These are phyloP conservation scores for Lactuca sativa DNA, from an alignment of 129 eudicot genomes.

Conservation along the genomic window DNA sequence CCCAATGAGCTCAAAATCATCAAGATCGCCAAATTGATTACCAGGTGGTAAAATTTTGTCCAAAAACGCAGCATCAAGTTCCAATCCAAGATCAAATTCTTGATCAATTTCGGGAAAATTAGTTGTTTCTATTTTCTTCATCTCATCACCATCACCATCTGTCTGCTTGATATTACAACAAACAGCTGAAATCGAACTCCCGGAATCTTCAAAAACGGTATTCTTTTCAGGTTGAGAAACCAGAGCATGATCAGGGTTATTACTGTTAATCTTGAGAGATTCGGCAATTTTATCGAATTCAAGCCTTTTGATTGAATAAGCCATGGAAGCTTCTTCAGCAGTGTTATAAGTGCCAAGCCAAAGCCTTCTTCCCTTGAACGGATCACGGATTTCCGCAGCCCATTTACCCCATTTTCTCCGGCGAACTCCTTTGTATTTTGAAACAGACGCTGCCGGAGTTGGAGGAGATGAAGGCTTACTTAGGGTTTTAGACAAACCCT, in stretches of 20 bases:
- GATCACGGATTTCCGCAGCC: slow-evolving; percentile 72
- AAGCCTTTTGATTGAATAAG: slow-evolving; percentile 36
- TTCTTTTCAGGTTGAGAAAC: slow-evolving; percentile 8
- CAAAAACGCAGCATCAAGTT: slow-evolving; percentile 25
- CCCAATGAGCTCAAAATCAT: slow-evolving; percentile 43
- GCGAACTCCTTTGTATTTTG: slow-evolving; percentile 51
- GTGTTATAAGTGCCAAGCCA: slow-evolving; percentile 62
- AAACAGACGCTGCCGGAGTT: neutral
- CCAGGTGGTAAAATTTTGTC: slow-evolving; percentile 29
- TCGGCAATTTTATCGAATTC: slow-evolving; percentile 37
- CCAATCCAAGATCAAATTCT: slow-evolving; percentile 38
- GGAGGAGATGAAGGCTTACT: neutral
- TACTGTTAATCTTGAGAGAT: slow-evolving; percentile 20
- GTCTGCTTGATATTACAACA: neutral
- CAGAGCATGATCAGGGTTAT: neutral
- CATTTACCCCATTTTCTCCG: slow-evolving; percentile 67
- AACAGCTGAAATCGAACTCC: neutral
- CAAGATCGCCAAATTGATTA: slow-evolving; percentile 34
- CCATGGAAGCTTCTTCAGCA: slow-evolving; percentile 49
- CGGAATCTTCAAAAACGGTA: neutral
- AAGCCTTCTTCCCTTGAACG: slow-evolving; percentile 34
- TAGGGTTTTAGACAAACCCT: slow-evolving; percentile 22
- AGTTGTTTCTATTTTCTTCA: neutral
- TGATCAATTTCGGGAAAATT: slow-evolving; percentile 31
- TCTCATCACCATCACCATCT: neutral